Base-by-base conservation (phyloP, 768 basidiomycete species). In the Fomitopsis serialis region DNA sequence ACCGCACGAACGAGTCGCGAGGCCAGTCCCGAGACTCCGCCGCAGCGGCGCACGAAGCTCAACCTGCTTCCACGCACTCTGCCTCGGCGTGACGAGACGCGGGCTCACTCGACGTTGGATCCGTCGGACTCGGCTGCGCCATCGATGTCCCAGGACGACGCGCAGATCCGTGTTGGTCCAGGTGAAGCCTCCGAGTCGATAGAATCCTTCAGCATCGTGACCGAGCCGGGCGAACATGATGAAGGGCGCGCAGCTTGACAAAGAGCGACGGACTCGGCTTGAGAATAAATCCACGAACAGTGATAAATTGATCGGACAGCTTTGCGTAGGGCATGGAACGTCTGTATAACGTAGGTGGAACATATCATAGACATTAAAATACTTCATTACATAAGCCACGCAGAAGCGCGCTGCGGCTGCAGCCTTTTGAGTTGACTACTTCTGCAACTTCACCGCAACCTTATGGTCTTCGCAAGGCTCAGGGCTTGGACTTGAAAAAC, bases 171-270 rank as follows among this genome's bases (percentile, higher is more conserved):
- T 76, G 86, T 96, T 60, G 77, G 74, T n/a, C n/a, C n/a, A n/a
- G n/a, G n/a, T n/a, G n/a, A n/a, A n/a, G n/a, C n/a, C 13, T 85
- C 92, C 61, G 89, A 95, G 60, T 71, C 74, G 51, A 92, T 89
- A 70, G 92, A 98, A 74, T 88, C 92, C 74, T 92, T 87, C 69
- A 80, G 76, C 59, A 82, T 91, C 86, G 90, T 60, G 87, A 85
- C 63, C 92, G n/a, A n/a, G n/a, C n/a, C n/a, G n/a, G 66, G 89
- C 83, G 13, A 72, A 79, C 56, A 81, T 95, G 72, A 69, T 96
- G 53, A 84, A n/a, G 79, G 65, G 82, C 29, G 80, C 85, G 17
- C 77, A 75, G 24, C 69, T 94, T 47, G 29, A 86, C 57, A 78
- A 81, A 54, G 82, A 80, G 55, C 74, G 76, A 47, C 74, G 76